phyloP scores from a whole-genome alignment of 1,284 basidiomycete species.

The Trametes versicolor region DNA sequence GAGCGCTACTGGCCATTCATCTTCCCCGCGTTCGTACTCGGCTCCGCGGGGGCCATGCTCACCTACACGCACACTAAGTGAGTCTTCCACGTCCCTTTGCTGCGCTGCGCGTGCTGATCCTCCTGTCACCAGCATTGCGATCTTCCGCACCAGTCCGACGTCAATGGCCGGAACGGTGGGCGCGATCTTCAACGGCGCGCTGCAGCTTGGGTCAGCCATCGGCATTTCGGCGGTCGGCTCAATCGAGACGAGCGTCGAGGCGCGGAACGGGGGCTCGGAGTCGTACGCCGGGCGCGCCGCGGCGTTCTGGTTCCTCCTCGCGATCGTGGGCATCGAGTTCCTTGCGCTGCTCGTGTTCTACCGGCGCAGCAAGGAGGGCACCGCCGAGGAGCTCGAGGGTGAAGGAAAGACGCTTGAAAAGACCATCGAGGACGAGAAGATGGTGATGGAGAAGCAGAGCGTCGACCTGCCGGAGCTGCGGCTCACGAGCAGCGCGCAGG shows the following conservation, averaged over 20 bases:
- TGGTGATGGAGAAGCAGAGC: not conserved
- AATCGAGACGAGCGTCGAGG: constrained; percentile 57
- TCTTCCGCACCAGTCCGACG: constrained; percentile 57
- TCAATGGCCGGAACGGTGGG: constrained; percentile 62
- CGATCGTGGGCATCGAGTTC: constrained; percentile 47
- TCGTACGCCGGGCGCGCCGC: constrained; percentile 54
- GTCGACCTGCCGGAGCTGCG: not conserved
- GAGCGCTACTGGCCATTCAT: constrained; percentile 56
- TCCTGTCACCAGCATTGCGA: constrained; percentile 53
- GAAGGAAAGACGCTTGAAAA: constrained; percentile 4
- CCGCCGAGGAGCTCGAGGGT: constrained; percentile 15
- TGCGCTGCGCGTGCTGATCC: not conserved
- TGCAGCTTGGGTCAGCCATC: constrained; percentile 62
- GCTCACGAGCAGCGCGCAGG: not conserved
- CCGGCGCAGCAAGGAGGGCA: constrained; percentile 36
- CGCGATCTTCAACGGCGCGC: constrained; percentile 63
- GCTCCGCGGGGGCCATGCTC: constrained; percentile 51
- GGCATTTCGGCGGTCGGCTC: constrained; percentile 57
- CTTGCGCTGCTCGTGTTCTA: constrained; percentile 52
- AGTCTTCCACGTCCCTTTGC: constrained; percentile 30
- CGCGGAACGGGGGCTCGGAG: constrained; percentile 41
- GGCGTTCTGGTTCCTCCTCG: constrained; percentile 61
- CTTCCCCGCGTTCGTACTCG: constrained; percentile 60
- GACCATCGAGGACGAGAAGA: constrained; percentile 1
- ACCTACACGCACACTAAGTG: constrained; percentile 48